Conservation (phyloP, 805 yeast species). For the Kodamaea neixiangensis region DNA sequence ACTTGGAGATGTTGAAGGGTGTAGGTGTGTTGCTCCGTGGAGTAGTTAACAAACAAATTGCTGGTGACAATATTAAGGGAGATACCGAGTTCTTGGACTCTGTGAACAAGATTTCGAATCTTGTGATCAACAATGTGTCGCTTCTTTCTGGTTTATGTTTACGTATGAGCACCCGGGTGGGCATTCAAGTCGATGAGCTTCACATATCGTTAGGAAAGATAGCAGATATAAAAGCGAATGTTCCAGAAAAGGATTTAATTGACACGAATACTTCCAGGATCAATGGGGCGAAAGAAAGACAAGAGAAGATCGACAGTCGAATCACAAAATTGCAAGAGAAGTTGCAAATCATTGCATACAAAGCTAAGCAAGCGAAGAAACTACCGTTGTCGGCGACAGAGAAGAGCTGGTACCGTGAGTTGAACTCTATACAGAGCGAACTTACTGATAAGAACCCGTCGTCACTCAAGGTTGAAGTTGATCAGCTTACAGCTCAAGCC, state of each 20-base stretch:
- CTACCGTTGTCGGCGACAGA: slow-evolving; percentile 40
- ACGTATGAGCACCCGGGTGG: slow-evolving; percentile 21
- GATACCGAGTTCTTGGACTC: slow-evolving; percentile 8
- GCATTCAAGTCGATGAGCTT: slow-evolving; percentile 25
- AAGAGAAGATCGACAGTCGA: slow-evolving; percentile 23
- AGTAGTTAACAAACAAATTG: not conserved
- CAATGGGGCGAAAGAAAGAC: slow-evolving; percentile 19
- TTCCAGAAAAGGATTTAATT: slow-evolving; percentile 15
- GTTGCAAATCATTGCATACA: slow-evolving; percentile 25
- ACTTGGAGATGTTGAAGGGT: slow-evolving; percentile 12
- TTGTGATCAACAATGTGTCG: slow-evolving; percentile 15
- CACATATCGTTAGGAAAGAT: slow-evolving; percentile 19
- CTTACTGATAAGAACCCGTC: slow-evolving; percentile 11
- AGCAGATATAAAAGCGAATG: slow-evolving; percentile 5
- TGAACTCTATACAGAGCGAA: slow-evolving; percentile 25
- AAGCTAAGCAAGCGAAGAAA: slow-evolving; percentile 19
- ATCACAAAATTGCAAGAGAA: slow-evolving; percentile 22
- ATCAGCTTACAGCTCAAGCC: slow-evolving; percentile 24
- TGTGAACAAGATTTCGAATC: slow-evolving; percentile 23
- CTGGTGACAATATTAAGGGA: not conserved
- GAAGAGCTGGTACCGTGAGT: slow-evolving; percentile 38
- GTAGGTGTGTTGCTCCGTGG: not conserved
- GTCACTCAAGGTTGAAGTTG: slow-evolving; percentile 16
- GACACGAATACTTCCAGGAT: slow-evolving; percentile 16
- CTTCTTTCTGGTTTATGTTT: slow-evolving; percentile 18